phyloP scores from a whole-genome alignment of 73 alveolate genomes.

The Tetrahymena elliotti region DNA sequence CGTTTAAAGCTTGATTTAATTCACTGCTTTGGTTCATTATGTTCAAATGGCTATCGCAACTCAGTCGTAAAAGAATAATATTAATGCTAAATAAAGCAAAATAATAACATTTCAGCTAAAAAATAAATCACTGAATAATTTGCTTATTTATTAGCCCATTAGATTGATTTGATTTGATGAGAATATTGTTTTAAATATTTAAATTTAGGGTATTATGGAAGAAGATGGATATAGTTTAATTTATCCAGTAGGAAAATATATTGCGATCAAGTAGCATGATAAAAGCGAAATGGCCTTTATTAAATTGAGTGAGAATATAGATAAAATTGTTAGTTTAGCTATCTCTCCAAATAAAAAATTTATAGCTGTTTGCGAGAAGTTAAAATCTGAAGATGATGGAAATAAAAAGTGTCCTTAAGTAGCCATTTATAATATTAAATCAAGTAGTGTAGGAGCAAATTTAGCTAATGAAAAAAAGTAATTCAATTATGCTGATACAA shows the following conservation, averaged over 20 bases:
- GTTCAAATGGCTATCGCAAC: slow-evolving; percentile 23
- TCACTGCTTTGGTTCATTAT: slow-evolving; percentile 12
- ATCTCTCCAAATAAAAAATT: slow-evolving; percentile 37
- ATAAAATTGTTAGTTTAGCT: slow-evolving; percentile 19
- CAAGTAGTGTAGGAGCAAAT: slow-evolving; percentile 2
- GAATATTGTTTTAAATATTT: not conserved
- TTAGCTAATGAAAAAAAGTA: slow-evolving; percentile 28
- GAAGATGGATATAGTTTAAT: slow-evolving; percentile 12
- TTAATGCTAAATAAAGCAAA: not conserved
- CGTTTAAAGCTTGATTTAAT: slow-evolving; percentile 30
- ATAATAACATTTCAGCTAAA: not conserved
- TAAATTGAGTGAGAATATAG: slow-evolving; percentile 26
- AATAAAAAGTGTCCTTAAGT: slow-evolving; percentile 7
- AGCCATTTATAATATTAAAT: slow-evolving; percentile 19
- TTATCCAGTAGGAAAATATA: slow-evolving; percentile 40
- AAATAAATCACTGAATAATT: not conserved
- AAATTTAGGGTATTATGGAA: slow-evolving; percentile 1
- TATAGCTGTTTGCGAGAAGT: slow-evolving; percentile 38
- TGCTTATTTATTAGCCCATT: not conserved
- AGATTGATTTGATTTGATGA: not conserved
- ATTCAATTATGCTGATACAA: slow-evolving; percentile 30
- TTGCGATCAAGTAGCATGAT: slow-evolving; percentile 30
- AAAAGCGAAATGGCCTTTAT: slow-evolving; percentile 20
- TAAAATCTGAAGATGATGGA: slow-evolving; percentile 30
- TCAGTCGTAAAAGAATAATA: slow-evolving; percentile 1